Evolutionary conservation across 768 basidiomycete species (phyloP).

Genomic region (Coprinellus aureogranulatus): DNA sequence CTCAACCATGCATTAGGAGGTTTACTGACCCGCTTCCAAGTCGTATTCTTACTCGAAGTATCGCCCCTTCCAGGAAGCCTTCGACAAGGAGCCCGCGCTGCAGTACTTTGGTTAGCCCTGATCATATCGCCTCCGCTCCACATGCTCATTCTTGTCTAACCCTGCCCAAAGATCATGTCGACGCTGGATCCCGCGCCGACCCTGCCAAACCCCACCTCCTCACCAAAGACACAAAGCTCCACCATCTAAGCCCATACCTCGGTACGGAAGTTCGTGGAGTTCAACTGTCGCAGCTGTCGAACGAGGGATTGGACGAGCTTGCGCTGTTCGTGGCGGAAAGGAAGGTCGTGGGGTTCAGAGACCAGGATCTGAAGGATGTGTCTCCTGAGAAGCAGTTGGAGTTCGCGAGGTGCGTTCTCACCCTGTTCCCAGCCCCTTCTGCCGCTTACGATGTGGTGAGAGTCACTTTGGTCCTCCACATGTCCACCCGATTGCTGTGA

Average conservation of each 20-base stretch:
- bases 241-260: conserved; percentile 47
- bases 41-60: not conserved
- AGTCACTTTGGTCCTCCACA: conserved; percentile 30
- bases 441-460: not conserved
- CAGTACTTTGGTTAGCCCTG: not conserved
- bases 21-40: not conserved
- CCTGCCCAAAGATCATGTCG: not conserved
- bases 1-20: too few relatives aligned
- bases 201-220: conserved; percentile 52
- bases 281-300: conserved; percentile 50
- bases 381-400: conserved; percentile 51
- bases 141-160: not conserved
- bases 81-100: not conserved
- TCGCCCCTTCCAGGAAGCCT: not conserved
- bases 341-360: conserved; percentile 54
- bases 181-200: conserved; percentile 45
- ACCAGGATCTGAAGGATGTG: conserved; percentile 64
- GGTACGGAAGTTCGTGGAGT: conserved; percentile 52
- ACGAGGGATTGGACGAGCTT: conserved; percentile 53
- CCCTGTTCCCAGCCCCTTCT: not conserved
- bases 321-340: conserved; percentile 51
- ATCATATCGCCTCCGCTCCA: not conserved
- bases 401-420: conserved; percentile 36
- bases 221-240: conserved; percentile 32
- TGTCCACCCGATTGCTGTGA: conserved; percentile 47